phyloP scores from a whole-genome alignment of 2,329 filamentous ascomycete species.

The Xylaria sp. region DNA sequence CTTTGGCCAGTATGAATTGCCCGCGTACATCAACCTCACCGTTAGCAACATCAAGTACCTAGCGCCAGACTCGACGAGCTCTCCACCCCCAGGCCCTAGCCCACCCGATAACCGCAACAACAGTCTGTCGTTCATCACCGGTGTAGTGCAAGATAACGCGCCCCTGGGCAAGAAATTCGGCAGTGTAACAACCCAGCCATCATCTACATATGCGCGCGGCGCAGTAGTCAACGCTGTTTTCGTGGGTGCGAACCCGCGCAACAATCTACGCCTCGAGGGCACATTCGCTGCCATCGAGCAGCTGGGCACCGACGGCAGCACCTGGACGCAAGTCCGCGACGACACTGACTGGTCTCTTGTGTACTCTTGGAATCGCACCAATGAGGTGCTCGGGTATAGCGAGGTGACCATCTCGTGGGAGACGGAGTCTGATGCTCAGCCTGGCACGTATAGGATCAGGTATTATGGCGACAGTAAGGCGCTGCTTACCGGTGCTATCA shows the following conservation, averaged over 20 bases:
- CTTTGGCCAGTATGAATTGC: conserved; percentile 83
- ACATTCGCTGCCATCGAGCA: conserved; percentile 84
- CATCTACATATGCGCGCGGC: conserved; percentile 67
- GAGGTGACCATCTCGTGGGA: conserved; percentile 86
- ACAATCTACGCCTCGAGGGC: conserved; percentile 81
- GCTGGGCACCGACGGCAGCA: conserved; percentile 54
- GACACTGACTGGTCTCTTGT: conserved; percentile 88
- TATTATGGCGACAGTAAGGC: conserved; percentile 89
- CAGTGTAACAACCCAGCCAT: conserved; percentile 67
- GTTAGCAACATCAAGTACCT: conserved; percentile 77
- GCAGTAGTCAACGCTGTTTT: conserved; percentile 75
- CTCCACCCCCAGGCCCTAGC: conserved; percentile 64
- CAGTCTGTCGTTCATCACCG: conserved; percentile 83
- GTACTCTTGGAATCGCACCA: conserved; percentile 79
- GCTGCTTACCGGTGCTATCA: conserved; percentile 67
- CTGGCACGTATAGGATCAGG: conserved; percentile 79
- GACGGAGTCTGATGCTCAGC: conserved; percentile 68
- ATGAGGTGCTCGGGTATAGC: conserved; percentile 57
- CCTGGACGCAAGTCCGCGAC: conserved; percentile 74
- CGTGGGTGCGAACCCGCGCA: conserved; percentile 88
- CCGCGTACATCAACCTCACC: conserved; percentile 88
- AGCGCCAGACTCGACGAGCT: conserved; percentile 57
- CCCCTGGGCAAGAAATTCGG: conserved; percentile 77
- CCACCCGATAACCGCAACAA: conserved; percentile 82
- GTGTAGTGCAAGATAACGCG: conserved; percentile 78